Conservation (phyloP, 257 asterid species). For the Leonotis leonurus region DNA sequence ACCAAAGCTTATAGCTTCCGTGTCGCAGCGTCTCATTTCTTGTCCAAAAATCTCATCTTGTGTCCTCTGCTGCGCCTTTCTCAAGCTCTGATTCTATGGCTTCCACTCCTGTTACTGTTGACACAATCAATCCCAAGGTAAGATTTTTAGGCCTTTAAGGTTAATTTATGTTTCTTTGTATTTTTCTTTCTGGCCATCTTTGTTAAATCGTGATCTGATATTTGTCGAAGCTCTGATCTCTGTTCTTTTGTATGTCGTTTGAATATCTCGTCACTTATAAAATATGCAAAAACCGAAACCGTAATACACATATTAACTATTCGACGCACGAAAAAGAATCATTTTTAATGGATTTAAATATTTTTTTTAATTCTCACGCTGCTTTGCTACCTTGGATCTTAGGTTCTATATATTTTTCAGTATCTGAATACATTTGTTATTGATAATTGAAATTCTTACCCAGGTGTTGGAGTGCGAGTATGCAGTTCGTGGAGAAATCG, state of each 20-base stretch:
- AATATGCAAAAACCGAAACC: neutral
- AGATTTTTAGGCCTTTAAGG: neutral
- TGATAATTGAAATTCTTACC: neutral
- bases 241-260: neutral
- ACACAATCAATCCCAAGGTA: slow-evolving; percentile 32
- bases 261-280: neutral
- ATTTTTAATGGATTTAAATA: neutral
- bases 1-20: neutral
- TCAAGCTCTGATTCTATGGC: slow-evolving; percentile 12
- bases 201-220: neutral
- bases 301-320: neutral
- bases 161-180: neutral
- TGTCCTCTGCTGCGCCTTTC: slow-evolving; percentile 1
- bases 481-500: slow-evolving; percentile 96
- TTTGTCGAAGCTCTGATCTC: neutral
- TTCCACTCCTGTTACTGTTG: slow-evolving; percentile 13
- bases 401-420: neutral
- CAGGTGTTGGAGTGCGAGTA: slow-evolving; percentile 80
- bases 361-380: neutral
- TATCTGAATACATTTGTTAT: neutral
- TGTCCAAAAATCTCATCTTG: slow-evolving; percentile 1
- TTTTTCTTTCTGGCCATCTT: neutral
- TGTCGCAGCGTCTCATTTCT: slow-evolving; percentile 11
- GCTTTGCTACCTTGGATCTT: neutral
- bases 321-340: neutral